A percentile compares a stretch with the other conserved stretches of the same genome.
Conservation (phyloP, 495 filamentous ascomycete genomes). For the Neurospora africana region DNA sequence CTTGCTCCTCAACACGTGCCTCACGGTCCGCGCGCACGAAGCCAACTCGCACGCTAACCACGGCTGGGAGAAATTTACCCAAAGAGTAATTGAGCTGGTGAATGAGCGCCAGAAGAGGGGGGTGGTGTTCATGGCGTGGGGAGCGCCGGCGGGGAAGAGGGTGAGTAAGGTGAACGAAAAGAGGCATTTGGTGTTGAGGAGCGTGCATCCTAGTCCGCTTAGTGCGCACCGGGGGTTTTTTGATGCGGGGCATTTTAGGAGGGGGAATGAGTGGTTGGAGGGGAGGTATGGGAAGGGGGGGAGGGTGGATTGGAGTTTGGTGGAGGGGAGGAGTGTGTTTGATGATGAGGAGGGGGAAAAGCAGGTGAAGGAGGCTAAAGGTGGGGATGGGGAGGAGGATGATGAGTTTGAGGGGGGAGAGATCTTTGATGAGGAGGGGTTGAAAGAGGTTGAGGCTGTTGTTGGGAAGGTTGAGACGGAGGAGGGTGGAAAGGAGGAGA, state of each 20-base stretch:
- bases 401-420: constrained; percentile 9
- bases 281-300: constrained; percentile 63
- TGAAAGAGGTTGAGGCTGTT: constrained; percentile 10
- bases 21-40: constrained; percentile 82
- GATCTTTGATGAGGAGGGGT: constrained; percentile 13
- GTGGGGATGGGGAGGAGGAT: constrained; percentile 1
- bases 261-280: constrained; percentile 82
- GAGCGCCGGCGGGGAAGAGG: constrained; percentile 64
- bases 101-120: constrained; percentile 61
- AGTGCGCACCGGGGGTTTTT: constrained; percentile 76
- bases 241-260: constrained; percentile 75
- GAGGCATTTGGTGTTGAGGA: constrained; percentile 70
- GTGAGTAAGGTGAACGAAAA: constrained; percentile 56
- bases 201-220: constrained; percentile 83
- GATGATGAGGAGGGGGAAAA: constrained; percentile 4
- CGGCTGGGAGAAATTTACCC: constrained; percentile 90
- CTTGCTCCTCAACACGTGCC: constrained; percentile 80
- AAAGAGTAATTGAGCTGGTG: constrained; percentile 79
- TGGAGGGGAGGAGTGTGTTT: constrained; percentile 14
- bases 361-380: background rate
- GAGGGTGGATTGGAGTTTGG: constrained; percentile 79
- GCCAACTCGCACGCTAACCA: constrained; percentile 70
- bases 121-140: constrained; percentile 94
- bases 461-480: background rate
- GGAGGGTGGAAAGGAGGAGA: background rate